These are phyloP conservation scores for Plasmodium relictum DNA, from an alignment of 169 alveolate species.

Conservation along the genomic window DNA sequence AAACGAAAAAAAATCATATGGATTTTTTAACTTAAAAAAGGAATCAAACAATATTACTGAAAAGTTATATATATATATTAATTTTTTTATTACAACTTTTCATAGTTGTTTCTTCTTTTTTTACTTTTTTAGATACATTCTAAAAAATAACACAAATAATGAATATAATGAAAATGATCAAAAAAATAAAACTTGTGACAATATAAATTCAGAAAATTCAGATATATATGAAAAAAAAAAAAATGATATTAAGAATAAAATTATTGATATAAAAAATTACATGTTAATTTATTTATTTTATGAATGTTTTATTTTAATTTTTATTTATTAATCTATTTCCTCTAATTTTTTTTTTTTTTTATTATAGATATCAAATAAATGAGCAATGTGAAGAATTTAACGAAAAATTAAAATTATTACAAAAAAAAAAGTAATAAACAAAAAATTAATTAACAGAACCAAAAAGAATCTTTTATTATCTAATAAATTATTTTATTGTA, in stretches of 20 bases:
- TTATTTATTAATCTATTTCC: not conserved
- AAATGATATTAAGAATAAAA: constrained; percentile 22
- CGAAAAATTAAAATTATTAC: constrained; percentile 28
- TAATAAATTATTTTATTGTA: no score
- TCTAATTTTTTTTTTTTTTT: not conserved
- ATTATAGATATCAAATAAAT: constrained; percentile 43
- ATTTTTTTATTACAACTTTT: no score
- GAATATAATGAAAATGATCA: no score
- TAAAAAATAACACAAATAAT: not conserved
- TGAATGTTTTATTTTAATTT: not conserved
- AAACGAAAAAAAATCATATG: not conserved
- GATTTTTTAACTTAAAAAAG: not conserved
- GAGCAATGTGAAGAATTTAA: constrained; percentile 56
- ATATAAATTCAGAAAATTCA: constrained; percentile 2
- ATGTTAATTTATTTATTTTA: constrained; percentile 16
- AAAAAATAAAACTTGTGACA: no score
- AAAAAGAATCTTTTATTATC: not conserved
- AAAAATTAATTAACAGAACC: not conserved
- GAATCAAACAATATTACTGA: not conserved
- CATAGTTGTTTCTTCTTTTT: no score
- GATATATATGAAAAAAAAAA: constrained; percentile 45
- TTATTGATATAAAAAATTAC: constrained; percentile 36
- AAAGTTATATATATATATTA: not conserved
- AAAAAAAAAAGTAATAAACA: constrained; percentile 43
- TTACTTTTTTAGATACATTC: not conserved